Evolutionary conservation across 345 rosid species (phyloP).

Genomic region (Aquilaria yunnanensis): DNA sequence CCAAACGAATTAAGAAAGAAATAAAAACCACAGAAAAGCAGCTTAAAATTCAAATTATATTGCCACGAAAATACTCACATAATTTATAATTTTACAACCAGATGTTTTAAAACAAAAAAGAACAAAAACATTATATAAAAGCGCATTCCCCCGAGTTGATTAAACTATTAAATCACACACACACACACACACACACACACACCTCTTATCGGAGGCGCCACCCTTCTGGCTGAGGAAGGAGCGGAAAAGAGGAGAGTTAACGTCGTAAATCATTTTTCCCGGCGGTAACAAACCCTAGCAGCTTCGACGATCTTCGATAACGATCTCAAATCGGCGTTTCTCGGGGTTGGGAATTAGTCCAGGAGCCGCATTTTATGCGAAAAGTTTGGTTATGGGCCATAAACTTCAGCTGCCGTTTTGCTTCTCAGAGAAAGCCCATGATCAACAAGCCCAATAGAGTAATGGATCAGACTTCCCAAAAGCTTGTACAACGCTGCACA

Average conservation of each 20-base stretch:
- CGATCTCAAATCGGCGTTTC: not conserved
- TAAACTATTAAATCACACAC: not conserved
- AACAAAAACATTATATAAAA: not conserved
- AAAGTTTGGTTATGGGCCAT: not conserved
- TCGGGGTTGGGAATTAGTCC: not conserved
- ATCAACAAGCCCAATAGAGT: too few species aligned
- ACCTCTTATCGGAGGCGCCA: slow-evolving; percentile 90
- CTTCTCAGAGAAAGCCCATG: too few species aligned
- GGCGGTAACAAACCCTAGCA: slow-evolving; percentile 17
- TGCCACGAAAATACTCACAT: too few species aligned
- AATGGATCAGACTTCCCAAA: too few species aligned
- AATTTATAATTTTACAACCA: too few species aligned
- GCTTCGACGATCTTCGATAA: not conserved
- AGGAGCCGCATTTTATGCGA: not conserved
- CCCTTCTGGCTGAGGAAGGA: slow-evolving; percentile 97
- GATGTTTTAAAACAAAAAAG: not conserved
- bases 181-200: not conserved
- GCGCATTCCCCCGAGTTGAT: not conserved
- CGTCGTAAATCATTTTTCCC: slow-evolving; percentile 85
- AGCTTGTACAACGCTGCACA: too few species aligned
- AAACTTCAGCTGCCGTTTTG: too few species aligned
- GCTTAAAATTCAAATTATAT: too few species aligned
- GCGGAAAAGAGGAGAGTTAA: slow-evolving; percentile 81
- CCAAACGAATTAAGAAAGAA: too few species aligned
- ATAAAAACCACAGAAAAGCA: too few species aligned